These are phyloP conservation scores for Cryptococcus sp. DNA, from an alignment of 1,284 basidiomycete species.

Conservation along the genomic window DNA sequence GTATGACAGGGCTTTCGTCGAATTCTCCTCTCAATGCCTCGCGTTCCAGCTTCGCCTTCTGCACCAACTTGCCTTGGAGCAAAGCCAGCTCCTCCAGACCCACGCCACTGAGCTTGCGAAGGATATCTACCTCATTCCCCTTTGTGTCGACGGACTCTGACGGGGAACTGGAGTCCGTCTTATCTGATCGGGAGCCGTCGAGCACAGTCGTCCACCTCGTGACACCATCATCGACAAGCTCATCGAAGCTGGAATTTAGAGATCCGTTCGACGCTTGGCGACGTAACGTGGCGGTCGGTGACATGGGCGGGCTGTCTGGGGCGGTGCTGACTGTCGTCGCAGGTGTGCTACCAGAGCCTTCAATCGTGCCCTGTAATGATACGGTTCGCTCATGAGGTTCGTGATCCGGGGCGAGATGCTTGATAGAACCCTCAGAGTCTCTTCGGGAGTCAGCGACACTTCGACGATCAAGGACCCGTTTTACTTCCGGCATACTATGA, in stretches of 20 bases:
- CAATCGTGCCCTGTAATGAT: conserved; percentile 13
- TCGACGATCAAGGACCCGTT: conserved; percentile 11
- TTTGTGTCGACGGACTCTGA: neutral
- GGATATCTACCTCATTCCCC: conserved; percentile 13
- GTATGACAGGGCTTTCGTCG: conserved; percentile 16
- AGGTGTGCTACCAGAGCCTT: conserved; percentile 3
- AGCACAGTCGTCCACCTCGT: conserved; percentile 14
- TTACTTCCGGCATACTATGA: conserved; percentile 9
- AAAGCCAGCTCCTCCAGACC: conserved; percentile 36
- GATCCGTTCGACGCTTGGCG: conserved; percentile 10
- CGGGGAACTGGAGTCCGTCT: neutral
- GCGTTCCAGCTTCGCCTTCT: conserved; percentile 41
- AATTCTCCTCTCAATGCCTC: conserved; percentile 25
- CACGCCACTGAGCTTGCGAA: conserved; percentile 35
- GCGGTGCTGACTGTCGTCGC: neutral
- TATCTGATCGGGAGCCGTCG: neutral
- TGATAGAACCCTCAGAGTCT: conserved; percentile 11
- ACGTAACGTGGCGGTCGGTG: conserved; percentile 10
- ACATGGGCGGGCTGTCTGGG: conserved; percentile 3
- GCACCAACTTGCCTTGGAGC: conserved; percentile 42
- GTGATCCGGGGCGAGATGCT: conserved; percentile 1
- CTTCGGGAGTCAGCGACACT: conserved; percentile 21
- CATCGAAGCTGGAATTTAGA: conserved; percentile 13
- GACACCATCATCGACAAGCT: neutral
- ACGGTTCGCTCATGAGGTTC: conserved; percentile 11